Percentiles rank a stretch among this genome's conserved stretches.
Conservation (phyloP, 768 basidiomycete species). For the Rhizopogon sp. region DNA sequence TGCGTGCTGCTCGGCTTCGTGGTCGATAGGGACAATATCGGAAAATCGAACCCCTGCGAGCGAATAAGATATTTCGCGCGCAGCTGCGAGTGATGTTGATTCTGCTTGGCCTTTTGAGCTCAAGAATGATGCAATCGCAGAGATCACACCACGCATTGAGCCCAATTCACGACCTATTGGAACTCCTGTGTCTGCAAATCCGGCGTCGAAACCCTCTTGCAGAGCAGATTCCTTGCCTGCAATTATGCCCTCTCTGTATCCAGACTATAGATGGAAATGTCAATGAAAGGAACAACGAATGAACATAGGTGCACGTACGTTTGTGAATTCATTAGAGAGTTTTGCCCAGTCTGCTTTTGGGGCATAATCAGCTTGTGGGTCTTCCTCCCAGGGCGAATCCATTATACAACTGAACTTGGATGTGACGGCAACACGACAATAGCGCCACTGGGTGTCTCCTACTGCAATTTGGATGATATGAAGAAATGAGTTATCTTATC, state of each 20-base stretch:
- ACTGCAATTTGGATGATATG: no score
- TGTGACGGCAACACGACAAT: no score
- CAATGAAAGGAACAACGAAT: background rate
- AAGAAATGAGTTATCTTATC: no score
- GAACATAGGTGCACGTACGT: slow-evolving; percentile 37
- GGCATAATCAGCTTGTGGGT: slow-evolving; percentile 22
- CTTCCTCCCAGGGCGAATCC: slow-evolving; percentile 62
- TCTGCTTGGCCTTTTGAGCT: slow-evolving; percentile 18
- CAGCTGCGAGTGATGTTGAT: slow-evolving; percentile 30
- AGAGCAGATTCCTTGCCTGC: slow-evolving; percentile 85
- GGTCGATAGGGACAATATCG: slow-evolving; percentile 70
- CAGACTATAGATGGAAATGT: slow-evolving; percentile 47
- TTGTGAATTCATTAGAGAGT: slow-evolving; percentile 65
- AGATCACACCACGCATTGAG: slow-evolving; percentile 63
- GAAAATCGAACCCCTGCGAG: slow-evolving; percentile 60
- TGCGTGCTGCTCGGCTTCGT: slow-evolving; percentile 76
- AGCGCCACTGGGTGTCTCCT: no score
- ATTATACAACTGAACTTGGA: background rate
- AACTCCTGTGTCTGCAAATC: slow-evolving; percentile 68
- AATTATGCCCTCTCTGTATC: slow-evolving; percentile 95
- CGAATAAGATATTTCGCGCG: slow-evolving; percentile 47
- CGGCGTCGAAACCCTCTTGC: slow-evolving; percentile 87
- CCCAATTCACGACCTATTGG: slow-evolving; percentile 79
- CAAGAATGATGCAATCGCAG: slow-evolving; percentile 59
- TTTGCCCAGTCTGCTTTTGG: slow-evolving; percentile 62